These are phyloP conservation scores for Byssoonygena ceratinophila DNA, from an alignment of 2,329 filamentous ascomycete species.

Conservation along the genomic window DNA sequence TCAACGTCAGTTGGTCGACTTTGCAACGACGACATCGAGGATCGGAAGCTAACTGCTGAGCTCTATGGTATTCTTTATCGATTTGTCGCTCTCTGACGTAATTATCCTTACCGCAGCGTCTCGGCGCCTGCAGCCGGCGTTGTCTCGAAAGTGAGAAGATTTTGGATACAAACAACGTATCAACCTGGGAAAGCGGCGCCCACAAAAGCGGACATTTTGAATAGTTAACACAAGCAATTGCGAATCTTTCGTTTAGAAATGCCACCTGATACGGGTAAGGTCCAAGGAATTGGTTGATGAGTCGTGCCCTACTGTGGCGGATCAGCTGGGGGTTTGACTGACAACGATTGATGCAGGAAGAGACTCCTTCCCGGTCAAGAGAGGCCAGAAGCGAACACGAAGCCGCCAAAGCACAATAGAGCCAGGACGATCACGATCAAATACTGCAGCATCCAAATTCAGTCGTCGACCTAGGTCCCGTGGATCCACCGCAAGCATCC, in stretches of 20 bases:
- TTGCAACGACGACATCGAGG: slow-evolving; percentile 9
- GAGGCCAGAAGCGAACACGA: slow-evolving; percentile 29
- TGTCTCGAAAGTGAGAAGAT: not conserved
- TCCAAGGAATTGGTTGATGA: not conserved
- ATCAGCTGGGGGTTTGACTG: not conserved
- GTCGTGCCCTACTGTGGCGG: not conserved
- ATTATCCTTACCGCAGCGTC: slow-evolving; percentile 9
- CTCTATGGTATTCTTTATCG: slow-evolving; percentile 12
- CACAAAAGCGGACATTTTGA: not conserved
- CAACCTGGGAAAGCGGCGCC: not conserved
- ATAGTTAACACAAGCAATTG: not conserved
- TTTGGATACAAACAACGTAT: not conserved
- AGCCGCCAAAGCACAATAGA: slow-evolving; percentile 35
- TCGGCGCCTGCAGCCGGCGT: slow-evolving; percentile 6
- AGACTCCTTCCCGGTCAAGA: slow-evolving; percentile 26
- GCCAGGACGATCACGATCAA: slow-evolving; percentile 33
- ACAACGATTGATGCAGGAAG: slow-evolving; percentile 4
- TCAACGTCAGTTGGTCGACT: slow-evolving; percentile 8
- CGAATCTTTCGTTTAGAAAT: slow-evolving; percentile 17
- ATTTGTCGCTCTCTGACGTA: slow-evolving; percentile 11
- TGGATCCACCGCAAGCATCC: slow-evolving; percentile 40
- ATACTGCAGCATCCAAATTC: slow-evolving; percentile 31
- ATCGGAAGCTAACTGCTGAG: not conserved
- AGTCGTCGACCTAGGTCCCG: slow-evolving; percentile 36
- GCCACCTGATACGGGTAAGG: slow-evolving; percentile 28